phyloP scores from a whole-genome alignment of 2,329 filamentous ascomycete genomes.

The Arthrinium puccinioides region DNA sequence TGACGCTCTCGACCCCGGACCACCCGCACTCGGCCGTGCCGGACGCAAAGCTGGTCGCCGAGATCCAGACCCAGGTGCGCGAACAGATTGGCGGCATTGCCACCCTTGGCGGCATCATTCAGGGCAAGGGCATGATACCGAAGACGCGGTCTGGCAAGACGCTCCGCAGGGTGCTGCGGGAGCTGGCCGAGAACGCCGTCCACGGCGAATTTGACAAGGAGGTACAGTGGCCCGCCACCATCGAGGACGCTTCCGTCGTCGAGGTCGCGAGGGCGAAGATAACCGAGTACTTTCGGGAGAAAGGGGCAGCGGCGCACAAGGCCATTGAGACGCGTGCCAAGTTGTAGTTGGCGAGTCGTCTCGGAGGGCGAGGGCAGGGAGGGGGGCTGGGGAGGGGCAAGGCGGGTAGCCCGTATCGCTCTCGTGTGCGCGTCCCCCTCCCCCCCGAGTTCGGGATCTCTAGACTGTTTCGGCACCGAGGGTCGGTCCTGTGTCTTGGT shows the following conservation, averaged over 20 bases:
- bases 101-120: constrained; percentile 75
- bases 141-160: constrained; percentile 93
- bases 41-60: constrained; percentile 35
- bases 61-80: constrained; percentile 68
- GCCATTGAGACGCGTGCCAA: constrained; percentile 42
- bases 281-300: constrained; percentile 64
- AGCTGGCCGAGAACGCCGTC: constrained; percentile 76
- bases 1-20: constrained; percentile 45
- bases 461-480: constrained; percentile 1
- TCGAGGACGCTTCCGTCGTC: constrained; percentile 73
- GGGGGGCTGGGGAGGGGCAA: not conserved
- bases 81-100: constrained; percentile 84
- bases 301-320: constrained; percentile 30
- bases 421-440: too few relatives aligned
- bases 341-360: constrained; percentile 24
- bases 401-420: too few relatives aligned
- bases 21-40: constrained; percentile 46
- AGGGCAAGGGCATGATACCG: constrained; percentile 80
- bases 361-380: not conserved
- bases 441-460: too few relatives aligned
- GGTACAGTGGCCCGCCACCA: constrained; percentile 72
- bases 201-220: constrained; percentile 64
- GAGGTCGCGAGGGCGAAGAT: constrained; percentile 66
- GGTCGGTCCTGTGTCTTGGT: too few relatives aligned
- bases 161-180: constrained; percentile 69